Base-by-base conservation (phyloP, 83 land plant species). In the Larix sibirica region DNA sequence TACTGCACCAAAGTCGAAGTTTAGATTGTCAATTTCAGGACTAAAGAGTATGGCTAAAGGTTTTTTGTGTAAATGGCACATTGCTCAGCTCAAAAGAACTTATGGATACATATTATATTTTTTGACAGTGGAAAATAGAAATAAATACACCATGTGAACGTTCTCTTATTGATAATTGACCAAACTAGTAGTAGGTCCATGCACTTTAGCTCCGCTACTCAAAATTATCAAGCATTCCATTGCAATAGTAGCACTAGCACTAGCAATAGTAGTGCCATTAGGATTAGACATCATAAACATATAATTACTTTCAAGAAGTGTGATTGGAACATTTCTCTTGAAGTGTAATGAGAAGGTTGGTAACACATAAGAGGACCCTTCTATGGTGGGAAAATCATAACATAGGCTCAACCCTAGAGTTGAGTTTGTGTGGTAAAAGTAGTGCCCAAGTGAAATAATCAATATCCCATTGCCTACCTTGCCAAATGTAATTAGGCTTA, bases 371-470 rank as follows among this genome's bases (percentile, higher is more conserved):
- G 36, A 33, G 1, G 80, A 0, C 18, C 2, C 63, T 18, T 61
- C 0, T 18, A 59, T 62, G 6, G 21, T 28, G 17, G 80, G 17
- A 10, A 77, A 24, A n/a, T 58, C 26, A 28, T 77, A 77, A 36
- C 80, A 77, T 4, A 77, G 80, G 47, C 23, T 61, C 42, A 77
- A 61, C 60, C 80, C 61, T 1, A 20, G 10, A 6, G 80, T 24
- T 58, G 38, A 54, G 80, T 20, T 33, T 56, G 38, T 58, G 88
- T 92, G 36, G 94, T 94, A 80, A 87, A 90, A 6, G 92, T 90
- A 4, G 96, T 94, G 3, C 94, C 94, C 1, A 92, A 90, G 74
- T 94, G 36, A 93, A 31, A 94, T 91, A 76, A 94, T 94, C 82
- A 92, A 36, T 36, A 95, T 93, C 50, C 95, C 96, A 84, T 85